Evolutionary conservation across 495 filamentous ascomycete species (phyloP).

Genomic region (Daldinia decipiens): DNA sequence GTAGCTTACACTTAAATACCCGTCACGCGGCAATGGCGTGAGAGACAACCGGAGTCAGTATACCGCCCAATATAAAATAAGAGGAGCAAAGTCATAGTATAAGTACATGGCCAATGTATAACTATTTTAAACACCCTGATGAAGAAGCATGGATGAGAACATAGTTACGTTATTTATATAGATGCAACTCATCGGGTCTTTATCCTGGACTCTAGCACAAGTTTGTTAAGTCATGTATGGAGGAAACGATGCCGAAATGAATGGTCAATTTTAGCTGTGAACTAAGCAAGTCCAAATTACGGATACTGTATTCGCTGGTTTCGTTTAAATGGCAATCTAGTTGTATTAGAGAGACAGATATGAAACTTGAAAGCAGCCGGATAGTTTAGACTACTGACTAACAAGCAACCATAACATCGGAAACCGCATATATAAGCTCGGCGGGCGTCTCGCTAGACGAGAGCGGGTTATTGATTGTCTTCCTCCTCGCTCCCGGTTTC

Average conservation of each 20-base stretch:
- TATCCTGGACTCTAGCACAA: not conserved
- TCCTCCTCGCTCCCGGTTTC: constrained; percentile 53
- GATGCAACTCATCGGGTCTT: not conserved
- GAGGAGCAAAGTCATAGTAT: too few relatives aligned
- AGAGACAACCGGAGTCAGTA: too few relatives aligned
- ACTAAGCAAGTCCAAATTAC: not conserved
- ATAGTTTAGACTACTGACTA: not conserved
- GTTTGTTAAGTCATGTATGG: not conserved
- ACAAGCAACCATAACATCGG: not conserved
- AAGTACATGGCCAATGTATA: too few relatives aligned
- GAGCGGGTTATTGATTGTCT: constrained; percentile 23
- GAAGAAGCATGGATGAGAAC: not conserved
- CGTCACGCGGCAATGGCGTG: too few relatives aligned
- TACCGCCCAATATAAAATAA: too few relatives aligned
- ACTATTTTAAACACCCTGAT: not conserved
- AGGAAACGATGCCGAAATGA: not conserved
- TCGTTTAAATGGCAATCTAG: not conserved
- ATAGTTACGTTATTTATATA: not conserved
- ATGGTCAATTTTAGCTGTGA: not conserved
- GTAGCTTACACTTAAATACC: too few relatives aligned
- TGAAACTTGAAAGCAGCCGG: not conserved
- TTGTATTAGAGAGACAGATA: not conserved
- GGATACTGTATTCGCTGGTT: not conserved
- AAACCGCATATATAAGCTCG: not conserved
- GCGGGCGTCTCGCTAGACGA: not conserved